Evolutionary conservation across 2,329 filamentous ascomycete species (phyloP).

Genomic region (Beauveria bassiana): DNA sequence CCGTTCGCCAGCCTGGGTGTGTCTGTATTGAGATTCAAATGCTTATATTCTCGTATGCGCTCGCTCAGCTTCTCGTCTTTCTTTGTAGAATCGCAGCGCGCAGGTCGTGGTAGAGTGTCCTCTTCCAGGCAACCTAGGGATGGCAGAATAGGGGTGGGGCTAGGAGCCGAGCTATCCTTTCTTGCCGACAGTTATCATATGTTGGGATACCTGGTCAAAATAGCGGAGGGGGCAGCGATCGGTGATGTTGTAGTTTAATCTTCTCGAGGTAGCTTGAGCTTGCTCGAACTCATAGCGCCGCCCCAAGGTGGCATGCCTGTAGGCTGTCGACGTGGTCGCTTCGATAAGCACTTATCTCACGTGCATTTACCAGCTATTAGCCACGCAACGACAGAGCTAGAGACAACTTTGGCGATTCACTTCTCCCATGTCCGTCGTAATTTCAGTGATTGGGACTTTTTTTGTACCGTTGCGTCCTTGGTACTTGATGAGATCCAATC

Average conservation of each 20-base stretch:
- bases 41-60: background rate
- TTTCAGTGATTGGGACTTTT: too few species aligned
- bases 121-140: background rate
- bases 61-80: background rate
- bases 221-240: background rate
- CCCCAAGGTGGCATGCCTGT: background rate
- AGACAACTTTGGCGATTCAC: background rate
- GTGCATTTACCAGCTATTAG: background rate
- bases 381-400: background rate
- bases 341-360: conserved; percentile 12
- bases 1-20: too few species aligned
- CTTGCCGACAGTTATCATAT: background rate
- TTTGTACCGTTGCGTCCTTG: too few species aligned
- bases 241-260: background rate
- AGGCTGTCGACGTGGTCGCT: conserved; percentile 9
- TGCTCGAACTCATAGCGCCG: background rate
- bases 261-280: background rate
- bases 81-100: background rate
- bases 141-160: conserved; percentile 1
- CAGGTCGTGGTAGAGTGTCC: background rate
- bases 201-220: too few species aligned
- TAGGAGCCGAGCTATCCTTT: background rate
- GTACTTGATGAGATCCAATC: too few species aligned
- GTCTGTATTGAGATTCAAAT: too few species aligned
- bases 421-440: too few species aligned